Evolutionary conservation across 2,329 filamentous ascomycete species (phyloP).

Genomic region (Stagonosporopsis vannaccii): DNA sequence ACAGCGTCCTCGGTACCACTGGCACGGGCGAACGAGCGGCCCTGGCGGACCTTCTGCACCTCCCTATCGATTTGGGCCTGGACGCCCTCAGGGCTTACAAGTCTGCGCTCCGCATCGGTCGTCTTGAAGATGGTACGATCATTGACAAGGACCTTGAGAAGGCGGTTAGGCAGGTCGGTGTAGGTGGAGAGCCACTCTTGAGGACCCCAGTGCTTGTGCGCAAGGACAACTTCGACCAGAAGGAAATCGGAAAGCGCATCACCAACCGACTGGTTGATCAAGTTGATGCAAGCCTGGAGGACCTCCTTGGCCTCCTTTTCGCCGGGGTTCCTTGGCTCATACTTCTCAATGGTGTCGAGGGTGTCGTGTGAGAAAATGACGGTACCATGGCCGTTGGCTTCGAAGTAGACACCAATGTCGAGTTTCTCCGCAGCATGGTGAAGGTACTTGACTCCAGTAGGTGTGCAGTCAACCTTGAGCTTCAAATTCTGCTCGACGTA

Average conservation of each 20-base stretch:
- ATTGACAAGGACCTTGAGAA: conserved; percentile 89
- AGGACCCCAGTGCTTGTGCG: conserved; percentile 90
- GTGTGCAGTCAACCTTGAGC: conserved; percentile 89
- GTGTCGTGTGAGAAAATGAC: conserved; percentile 91
- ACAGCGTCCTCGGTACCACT: conserved; percentile 97
- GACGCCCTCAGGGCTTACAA: conserved; percentile 78
- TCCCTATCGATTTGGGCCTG: conserved; percentile 87
- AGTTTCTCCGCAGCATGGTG: conserved; percentile 96
- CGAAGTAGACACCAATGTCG: conserved; percentile 97
- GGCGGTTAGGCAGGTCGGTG: conserved; percentile 89
- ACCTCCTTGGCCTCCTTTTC: conserved; percentile 89
- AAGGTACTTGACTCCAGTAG: conserved; percentile 95
- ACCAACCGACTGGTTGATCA: conserved; percentile 98
- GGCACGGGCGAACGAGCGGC: conserved; percentile 87
- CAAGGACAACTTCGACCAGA: conserved; percentile 93
- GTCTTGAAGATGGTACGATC: conserved; percentile 91
- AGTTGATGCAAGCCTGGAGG: conserved; percentile 80
- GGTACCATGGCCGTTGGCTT: conserved; percentile 97
- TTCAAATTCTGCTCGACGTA: conserved; percentile 89
- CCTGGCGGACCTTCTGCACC: conserved; percentile 90
- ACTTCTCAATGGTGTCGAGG: conserved; percentile 76
- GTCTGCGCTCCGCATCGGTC: conserved; percentile 87
- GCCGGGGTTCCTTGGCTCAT: conserved; percentile 86
- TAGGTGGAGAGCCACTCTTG: conserved; percentile 94
- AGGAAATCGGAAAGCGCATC: conserved; percentile 96